Evolutionary conservation across 352 stramenopile species (phyloP).

Genomic region (Pythium sp.): DNA sequence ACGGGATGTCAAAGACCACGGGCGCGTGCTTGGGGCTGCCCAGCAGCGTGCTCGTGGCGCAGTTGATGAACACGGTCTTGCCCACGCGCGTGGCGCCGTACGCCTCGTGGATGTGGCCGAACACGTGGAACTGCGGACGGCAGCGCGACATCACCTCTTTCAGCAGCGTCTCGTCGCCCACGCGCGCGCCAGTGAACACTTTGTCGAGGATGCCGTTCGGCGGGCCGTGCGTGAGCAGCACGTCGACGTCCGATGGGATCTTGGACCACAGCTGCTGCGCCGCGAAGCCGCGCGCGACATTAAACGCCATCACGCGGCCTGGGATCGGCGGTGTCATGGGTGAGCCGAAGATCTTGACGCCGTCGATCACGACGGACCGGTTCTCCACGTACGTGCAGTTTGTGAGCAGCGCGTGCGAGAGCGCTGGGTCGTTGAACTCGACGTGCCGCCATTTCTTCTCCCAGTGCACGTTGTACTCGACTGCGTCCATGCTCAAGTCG

Average conservation of each 20-base stretch:
- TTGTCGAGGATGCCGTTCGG: slow-evolving; percentile 85
- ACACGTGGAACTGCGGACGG: slow-evolving; percentile 83
- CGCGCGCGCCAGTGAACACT: slow-evolving; percentile 51
- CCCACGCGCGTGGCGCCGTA: slow-evolving; percentile 78
- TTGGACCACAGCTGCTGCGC: slow-evolving; percentile 72
- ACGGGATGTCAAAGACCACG: slow-evolving; percentile 75
- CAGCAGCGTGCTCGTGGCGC: slow-evolving; percentile 68
- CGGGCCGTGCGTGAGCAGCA: slow-evolving; percentile 89
- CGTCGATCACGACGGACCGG: slow-evolving; percentile 59
- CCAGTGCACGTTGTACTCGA: slow-evolving; percentile 70
- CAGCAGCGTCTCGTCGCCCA: slow-evolving; percentile 82
- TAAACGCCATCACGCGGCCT: slow-evolving; percentile 67
- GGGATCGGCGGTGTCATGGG: slow-evolving; percentile 76
- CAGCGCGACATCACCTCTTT: slow-evolving; percentile 78
- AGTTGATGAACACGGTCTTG: slow-evolving; percentile 88
- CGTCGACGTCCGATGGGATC: slow-evolving; percentile 70
- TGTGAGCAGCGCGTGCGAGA: slow-evolving; percentile 47
- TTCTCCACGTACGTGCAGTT: slow-evolving; percentile 83
- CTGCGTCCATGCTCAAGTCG: slow-evolving; percentile 72
- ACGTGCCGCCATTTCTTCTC: slow-evolving; percentile 49
- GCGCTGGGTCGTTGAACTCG: slow-evolving; percentile 60
- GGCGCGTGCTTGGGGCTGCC: slow-evolving; percentile 56
- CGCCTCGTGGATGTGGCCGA: slow-evolving; percentile 92
- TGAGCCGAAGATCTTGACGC: slow-evolving; percentile 75
- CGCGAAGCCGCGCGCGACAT: slow-evolving; percentile 56